Evolutionary conservation across 768 basidiomycete genomes (phyloP).

Genomic region (Holtermanniella nyarrowii): DNA sequence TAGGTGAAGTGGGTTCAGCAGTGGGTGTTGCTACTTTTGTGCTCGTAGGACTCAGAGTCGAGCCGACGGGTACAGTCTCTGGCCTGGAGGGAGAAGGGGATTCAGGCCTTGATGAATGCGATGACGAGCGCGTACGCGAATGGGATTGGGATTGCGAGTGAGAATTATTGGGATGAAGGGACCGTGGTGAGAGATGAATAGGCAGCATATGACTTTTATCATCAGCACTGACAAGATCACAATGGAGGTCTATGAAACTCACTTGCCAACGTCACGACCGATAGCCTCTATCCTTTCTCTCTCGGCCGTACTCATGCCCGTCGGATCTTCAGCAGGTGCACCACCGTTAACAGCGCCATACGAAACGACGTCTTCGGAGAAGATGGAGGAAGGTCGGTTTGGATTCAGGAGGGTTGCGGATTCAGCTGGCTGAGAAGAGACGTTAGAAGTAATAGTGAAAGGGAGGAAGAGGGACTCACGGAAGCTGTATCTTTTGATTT

Average conservation of each 20-base stretch:
- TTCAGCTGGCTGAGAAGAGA: neutral
- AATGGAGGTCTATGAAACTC: neutral
- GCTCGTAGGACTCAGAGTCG: neutral
- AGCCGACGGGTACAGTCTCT: neutral
- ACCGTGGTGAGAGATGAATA: neutral
- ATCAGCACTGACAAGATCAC: neutral
- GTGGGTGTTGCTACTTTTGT: neutral
- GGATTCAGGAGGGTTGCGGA: neutral
- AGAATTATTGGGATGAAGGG: neutral
- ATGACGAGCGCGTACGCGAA: neutral
- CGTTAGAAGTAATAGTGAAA: neutral
- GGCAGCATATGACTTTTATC: neutral
- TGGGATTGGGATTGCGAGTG: neutral
- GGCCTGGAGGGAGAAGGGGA: neutral
- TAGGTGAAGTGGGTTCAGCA: neutral
- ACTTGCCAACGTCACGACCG: neutral
- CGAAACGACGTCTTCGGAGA: neutral
- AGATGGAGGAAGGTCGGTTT: neutral
- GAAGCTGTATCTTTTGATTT: neutral
- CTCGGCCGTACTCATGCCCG: neutral
- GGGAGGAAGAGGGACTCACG: neutral
- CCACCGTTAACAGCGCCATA: neutral
- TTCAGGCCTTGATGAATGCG: neutral
- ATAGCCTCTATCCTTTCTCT: neutral
- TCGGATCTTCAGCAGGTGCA: neutral